These are phyloP conservation scores for Galerina sulciceps DNA, from an alignment of 768 basidiomycete genomes.

Conservation along the genomic window DNA sequence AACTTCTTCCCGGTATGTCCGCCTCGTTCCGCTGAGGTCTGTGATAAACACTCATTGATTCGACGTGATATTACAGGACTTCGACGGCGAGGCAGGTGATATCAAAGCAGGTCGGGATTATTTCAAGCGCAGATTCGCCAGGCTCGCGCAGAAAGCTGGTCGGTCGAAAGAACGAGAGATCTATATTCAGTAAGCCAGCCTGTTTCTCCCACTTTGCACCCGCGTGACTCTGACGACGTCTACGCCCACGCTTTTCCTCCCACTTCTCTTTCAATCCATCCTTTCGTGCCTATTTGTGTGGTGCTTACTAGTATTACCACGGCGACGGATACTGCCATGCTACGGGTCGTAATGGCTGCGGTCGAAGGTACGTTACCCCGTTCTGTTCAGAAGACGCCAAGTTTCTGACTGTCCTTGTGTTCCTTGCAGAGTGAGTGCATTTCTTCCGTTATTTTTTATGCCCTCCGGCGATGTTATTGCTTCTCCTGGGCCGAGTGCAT, in stretches of 20 bases:
- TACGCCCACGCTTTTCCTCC: neutral
- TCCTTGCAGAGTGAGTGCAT: conserved; percentile 61
- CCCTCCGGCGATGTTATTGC: neutral
- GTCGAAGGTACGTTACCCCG: conserved; percentile 79
- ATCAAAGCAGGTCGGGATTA: conserved; percentile 82
- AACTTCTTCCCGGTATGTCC: conserved; percentile 81
- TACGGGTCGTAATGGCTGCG: conserved; percentile 93
- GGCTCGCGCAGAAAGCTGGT: conserved; percentile 84
- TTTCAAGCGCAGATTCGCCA: conserved; percentile 85
- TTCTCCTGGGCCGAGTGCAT: conserved; percentile 16
- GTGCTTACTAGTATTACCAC: conserved; percentile 69
- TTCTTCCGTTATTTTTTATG: conserved; percentile 22
- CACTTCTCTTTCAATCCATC: neutral
- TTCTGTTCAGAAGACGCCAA: neutral
- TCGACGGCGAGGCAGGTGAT: conserved; percentile 76
- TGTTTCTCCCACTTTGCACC: neutral
- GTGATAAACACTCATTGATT: neutral
- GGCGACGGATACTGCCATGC: conserved; percentile 87
- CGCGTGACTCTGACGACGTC: conserved; percentile 9
- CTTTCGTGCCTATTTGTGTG: neutral
- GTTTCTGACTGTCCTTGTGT: conserved; percentile 4
- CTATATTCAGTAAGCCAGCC: conserved; percentile 81
- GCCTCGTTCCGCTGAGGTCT: neutral
- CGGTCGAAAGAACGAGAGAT: conserved; percentile 87
- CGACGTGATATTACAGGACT: conserved; percentile 59